A percentile compares a stretch with the other conserved stretches of the same genome.
Conservation (phyloP, 176 grass and related monocot species). For the Oryza rufipogon region DNA sequence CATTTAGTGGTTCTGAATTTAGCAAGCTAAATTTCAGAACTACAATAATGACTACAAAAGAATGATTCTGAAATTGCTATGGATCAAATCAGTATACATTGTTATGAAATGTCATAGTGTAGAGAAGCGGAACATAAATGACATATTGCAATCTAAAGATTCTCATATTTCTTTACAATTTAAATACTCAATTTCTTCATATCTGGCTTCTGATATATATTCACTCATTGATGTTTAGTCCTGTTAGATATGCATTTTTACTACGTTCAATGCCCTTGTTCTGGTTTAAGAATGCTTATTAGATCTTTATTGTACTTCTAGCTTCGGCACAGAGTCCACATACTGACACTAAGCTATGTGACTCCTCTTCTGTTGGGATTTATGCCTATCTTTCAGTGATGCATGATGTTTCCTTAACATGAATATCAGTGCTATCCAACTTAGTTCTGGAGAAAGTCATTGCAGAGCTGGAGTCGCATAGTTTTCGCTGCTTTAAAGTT, state of each 20-base stretch:
- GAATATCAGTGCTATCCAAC: constrained; percentile 48
- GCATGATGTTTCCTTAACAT: constrained; percentile 56
- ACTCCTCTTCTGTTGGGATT: background rate
- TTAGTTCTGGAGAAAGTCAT: constrained; percentile 59
- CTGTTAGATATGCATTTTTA: background rate
- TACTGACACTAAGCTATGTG: background rate
- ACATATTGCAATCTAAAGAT: background rate
- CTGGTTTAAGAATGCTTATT: background rate
- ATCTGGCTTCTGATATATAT: background rate
- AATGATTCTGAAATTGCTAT: background rate
- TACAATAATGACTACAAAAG: background rate
- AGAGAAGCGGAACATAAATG: background rate
- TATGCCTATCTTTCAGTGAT: background rate
- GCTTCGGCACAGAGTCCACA: background rate
- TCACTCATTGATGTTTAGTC: background rate
- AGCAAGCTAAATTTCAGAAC: background rate
- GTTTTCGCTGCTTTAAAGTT: constrained; percentile 76
- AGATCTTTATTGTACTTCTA: background rate
- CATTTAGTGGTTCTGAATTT: constrained; percentile 30
- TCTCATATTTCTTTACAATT: too few species aligned
- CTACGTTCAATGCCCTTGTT: background rate
- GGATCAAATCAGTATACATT: constrained; percentile 11
- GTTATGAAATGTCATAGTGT: background rate
- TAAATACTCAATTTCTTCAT: background rate
- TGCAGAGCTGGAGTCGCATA: constrained; percentile 63